Evolutionary conservation across 163 green algal genomes (phyloP), one percentile per base, ranked within the genome.

Genomic region (Chlorella variabilis): DNA sequence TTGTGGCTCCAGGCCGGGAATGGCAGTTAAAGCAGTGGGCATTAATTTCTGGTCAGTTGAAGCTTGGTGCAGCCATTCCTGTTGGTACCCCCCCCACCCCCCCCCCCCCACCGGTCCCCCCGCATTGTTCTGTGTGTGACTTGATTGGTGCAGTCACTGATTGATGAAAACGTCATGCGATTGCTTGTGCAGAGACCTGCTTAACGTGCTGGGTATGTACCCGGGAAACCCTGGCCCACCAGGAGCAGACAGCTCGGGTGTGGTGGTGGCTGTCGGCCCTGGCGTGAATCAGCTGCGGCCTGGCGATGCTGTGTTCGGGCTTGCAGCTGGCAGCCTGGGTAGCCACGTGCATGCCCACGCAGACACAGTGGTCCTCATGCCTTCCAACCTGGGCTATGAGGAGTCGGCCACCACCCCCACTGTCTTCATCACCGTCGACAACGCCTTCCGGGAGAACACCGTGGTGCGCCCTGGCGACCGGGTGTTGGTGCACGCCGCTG

Each of bases 201-300:
- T 98, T 39, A 98, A 98, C 79, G 91, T 98, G 51, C 86, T 98
- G 85, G 91, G 93, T 74, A 94, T 98, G 86, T 94, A 94, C 82
- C 92, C 92, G 29, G 92, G 92, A 36, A 89, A 96, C 71, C 88
- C 91, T 9, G 93, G 93, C 0, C 74, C 83, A 13, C 92, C 92
- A 2, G 93, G 90, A 58, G 87, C 62, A n/a, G 90, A 94, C 62
- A 88, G 87, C 69, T 83, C 90, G 13, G 88, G 90, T 38, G 81
- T 92, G 34, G 86, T 89, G 31, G 41, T 89, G n/a, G 77, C 81
- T 21, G 36, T 58, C 8, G 86, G 87, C 11, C 23, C 58, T 6
- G 75, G 71, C 5, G 75, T 85, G 2, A 62, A 29, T 4, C 29
- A 67, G 63, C 66, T 89, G 27, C 36, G 54, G 34, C 74, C 84